Evolutionary conservation across 148 eudicot genomes (phyloP), one percentile per base, ranked within the genome.

Genomic region (Beta vulgaris): DNA sequence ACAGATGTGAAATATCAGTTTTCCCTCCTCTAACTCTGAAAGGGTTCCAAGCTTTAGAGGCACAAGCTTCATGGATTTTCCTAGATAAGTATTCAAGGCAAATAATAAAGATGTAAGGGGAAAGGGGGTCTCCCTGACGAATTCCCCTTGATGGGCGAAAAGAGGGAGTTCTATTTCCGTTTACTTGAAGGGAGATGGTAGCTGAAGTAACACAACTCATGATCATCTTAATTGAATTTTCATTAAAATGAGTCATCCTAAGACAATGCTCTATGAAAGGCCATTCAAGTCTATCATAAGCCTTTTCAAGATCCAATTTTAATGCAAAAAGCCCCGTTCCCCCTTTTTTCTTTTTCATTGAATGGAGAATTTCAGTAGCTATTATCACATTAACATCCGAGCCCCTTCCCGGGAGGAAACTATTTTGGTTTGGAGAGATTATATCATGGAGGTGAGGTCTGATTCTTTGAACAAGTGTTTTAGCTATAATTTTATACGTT

Each of bases 221-320:
- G 4, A 66, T 66, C 2, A 66, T 1, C 0, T 2, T 1, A 2
- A 66, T 66, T 0, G 70, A n/a, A 0, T 12, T 0, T 0, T 10
- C 6, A 12, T 6, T 23, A 9, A 66, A 40, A n/a, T 40, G 15
- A 1, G 7, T 39, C 1, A 0, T 2, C 0, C 5, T 2, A 0
- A 42, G 70, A 40, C 49, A 39, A 1, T 66, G 4, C 3, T 11
- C 6, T 18, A 64, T n/a, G 21, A 64, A 64, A 2, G 18, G 1
- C 69, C 69, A 64, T 21, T 64, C 69, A 0, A 64, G 13, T 26
- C 28, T 64, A 64, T 64, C 69, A 64, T 35, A 64, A 10, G 69
- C 67, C 39, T 62, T 62, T 35, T 62, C 67, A 1, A 62, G 23
- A 21, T 62, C 67, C 8, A 62, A 4, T n/a, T 64, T 64, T 0